Percentiles rank a stretch among this genome's conserved stretches.
Conservation (phyloP, 2,329 filamentous ascomycete genomes). For the Aspergillus novofumigatus region DNA sequence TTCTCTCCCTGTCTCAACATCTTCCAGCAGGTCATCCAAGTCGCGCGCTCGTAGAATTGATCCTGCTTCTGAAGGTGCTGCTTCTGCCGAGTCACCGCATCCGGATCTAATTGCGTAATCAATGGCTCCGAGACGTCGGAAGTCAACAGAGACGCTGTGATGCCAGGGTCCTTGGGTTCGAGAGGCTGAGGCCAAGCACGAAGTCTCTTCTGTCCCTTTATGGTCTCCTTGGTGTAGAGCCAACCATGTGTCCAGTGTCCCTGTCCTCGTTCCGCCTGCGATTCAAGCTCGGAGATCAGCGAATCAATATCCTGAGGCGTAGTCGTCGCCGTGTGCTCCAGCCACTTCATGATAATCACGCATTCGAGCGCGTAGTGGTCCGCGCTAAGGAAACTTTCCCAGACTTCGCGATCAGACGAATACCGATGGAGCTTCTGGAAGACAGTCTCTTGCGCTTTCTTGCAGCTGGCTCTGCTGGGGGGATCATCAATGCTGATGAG, state of each 20-base stretch:
- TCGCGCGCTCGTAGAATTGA: slow-evolving; percentile 80
- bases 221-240: slow-evolving; percentile 83
- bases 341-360: slow-evolving; percentile 76
- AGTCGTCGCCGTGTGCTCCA: slow-evolving; percentile 70
- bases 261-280: slow-evolving; percentile 67
- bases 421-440: slow-evolving; percentile 50
- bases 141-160: slow-evolving; percentile 54
- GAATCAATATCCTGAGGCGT: slow-evolving; percentile 68
- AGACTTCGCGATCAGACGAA: slow-evolving; percentile 59
- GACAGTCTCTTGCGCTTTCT: slow-evolving; percentile 36
- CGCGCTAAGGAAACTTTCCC: slow-evolving; percentile 68
- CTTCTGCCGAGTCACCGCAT: slow-evolving; percentile 76
- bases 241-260: slow-evolving; percentile 84
- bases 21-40: slow-evolving; percentile 93
- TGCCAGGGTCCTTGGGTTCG: slow-evolving; percentile 58
- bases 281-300: slow-evolving; percentile 70
- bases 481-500: slow-evolving; percentile 68
- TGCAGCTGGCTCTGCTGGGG: slow-evolving; percentile 36
- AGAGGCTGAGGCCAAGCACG: slow-evolving; percentile 63
- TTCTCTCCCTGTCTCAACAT: slow-evolving; percentile 80
- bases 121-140: slow-evolving; percentile 60
- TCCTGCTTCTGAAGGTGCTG: slow-evolving; percentile 76
- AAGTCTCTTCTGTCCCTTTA: slow-evolving; percentile 84
- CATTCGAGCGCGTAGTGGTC: slow-evolving; percentile 74
- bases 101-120: slow-evolving; percentile 86